phyloP scores from a whole-genome alignment of 2,329 filamentous ascomycete genomes.

The Fusarium longipes region DNA sequence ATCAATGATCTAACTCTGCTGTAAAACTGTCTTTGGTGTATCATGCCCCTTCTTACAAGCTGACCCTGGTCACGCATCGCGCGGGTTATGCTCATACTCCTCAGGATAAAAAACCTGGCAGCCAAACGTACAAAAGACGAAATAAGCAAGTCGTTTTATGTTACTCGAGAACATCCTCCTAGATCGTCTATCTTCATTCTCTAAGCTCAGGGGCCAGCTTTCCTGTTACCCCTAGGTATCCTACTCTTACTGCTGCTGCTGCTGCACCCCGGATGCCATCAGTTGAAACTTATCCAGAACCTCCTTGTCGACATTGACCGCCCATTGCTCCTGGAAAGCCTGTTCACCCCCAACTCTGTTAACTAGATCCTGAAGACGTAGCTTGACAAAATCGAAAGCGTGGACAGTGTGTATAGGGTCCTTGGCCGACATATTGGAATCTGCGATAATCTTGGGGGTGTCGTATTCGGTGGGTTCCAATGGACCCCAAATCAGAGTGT shows the following conservation, averaged over 20 bases:
- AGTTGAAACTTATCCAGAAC: constrained; percentile 71
- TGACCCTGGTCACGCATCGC: neutral
- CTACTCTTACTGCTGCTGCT: constrained; percentile 27
- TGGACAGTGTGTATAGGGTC: constrained; percentile 77
- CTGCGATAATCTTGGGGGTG: constrained; percentile 65
- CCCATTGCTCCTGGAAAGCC: constrained; percentile 74
- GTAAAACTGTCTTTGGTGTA: constrained; percentile 37
- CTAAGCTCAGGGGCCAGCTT: too few species aligned
- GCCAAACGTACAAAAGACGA: too few species aligned
- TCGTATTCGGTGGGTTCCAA: constrained; percentile 63
- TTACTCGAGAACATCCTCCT: too few species aligned
- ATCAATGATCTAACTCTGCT: constrained; percentile 19
- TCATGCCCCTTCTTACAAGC: constrained; percentile 20
- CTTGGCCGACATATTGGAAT: constrained; percentile 62
- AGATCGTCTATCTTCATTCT: too few species aligned
- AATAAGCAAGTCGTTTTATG: too few species aligned
- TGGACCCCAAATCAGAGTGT: constrained; percentile 63
- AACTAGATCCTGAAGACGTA: constrained; percentile 70
- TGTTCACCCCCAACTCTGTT: constrained; percentile 71
- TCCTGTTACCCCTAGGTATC: too few species aligned
- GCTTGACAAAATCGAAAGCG: constrained; percentile 71
- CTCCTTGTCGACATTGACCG: constrained; percentile 79
- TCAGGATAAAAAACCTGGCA: too few species aligned
- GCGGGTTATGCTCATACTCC: neutral
- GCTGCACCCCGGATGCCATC: constrained; percentile 42